phyloP scores from a whole-genome alignment of 2,329 filamentous ascomycete genomes.

The Epichloe bromicola region DNA sequence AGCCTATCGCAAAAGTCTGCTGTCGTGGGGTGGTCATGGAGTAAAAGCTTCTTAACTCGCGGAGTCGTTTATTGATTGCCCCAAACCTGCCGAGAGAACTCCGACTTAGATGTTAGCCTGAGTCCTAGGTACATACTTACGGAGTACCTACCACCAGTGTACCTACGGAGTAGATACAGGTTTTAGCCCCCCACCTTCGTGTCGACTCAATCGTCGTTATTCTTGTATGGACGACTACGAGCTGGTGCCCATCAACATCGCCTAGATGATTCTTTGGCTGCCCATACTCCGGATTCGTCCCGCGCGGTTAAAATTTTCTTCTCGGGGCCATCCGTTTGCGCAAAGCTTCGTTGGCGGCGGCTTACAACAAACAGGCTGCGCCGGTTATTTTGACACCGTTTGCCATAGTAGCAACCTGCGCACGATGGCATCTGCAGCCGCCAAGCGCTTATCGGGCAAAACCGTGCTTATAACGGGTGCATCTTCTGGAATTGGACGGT shows the following conservation, averaged over 20 bases:
- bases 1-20: too few relatives aligned
- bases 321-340: too few relatives aligned
- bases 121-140: too few relatives aligned
- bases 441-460: slow-evolving; percentile 82
- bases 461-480: slow-evolving; percentile 87
- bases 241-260: not conserved
- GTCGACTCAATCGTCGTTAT: too few relatives aligned
- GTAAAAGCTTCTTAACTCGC: too few relatives aligned
- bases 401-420: not conserved
- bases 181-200: too few relatives aligned
- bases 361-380: not conserved
- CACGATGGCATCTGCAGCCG: slow-evolving; percentile 41
- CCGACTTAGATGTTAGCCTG: too few relatives aligned
- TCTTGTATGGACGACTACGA: not conserved
- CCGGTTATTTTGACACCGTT: not conserved
- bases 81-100: too few relatives aligned
- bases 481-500: slow-evolving; percentile 78
- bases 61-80: too few relatives aligned
- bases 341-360: not conserved
- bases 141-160: too few relatives aligned
- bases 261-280: not conserved
- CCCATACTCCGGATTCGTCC: not conserved
- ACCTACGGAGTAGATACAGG: too few relatives aligned
- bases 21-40: too few relatives aligned
- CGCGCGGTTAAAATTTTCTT: not conserved